A percentile compares a stretch with the other conserved stretches of the same genome.
phyloP scores from a whole-genome alignment of 2,329 filamentous ascomycete species.

The Emmonsiellopsis sp. region DNA sequence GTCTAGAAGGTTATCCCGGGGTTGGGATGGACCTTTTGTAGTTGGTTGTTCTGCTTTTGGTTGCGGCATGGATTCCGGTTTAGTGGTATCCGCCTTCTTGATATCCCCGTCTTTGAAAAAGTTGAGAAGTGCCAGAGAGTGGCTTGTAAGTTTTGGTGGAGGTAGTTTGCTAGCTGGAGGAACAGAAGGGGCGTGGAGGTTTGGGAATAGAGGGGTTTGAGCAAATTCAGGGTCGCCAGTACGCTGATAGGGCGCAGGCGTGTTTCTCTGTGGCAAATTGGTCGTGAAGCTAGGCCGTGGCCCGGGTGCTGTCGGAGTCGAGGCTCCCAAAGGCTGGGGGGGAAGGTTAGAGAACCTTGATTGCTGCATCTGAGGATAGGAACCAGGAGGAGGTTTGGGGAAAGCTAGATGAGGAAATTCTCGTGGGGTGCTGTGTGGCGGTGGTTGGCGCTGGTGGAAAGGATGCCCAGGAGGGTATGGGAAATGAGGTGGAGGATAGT shows the following conservation, averaged over 20 bases:
- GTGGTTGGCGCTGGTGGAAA: neutral
- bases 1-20: slow-evolving; percentile 28
- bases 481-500: neutral
- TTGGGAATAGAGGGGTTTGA: slow-evolving; percentile 23
- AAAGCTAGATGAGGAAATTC: neutral
- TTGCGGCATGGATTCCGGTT: slow-evolving; percentile 13
- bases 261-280: neutral
- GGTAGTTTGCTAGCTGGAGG: slow-evolving; percentile 51
- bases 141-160: slow-evolving; percentile 47
- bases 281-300: neutral
- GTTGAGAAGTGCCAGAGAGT: slow-evolving; percentile 49
- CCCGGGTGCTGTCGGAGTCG: neutral
- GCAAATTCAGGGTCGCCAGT: slow-evolving; percentile 38
- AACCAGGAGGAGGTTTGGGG: neutral
- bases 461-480: neutral
- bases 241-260: slow-evolving; percentile 35
- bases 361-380: neutral
- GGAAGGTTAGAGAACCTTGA: neutral
- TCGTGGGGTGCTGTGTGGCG: neutral
- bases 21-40: slow-evolving; percentile 21
- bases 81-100: slow-evolving; percentile 17
- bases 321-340: neutral
- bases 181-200: slow-evolving; percentile 34
- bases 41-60: slow-evolving; percentile 10
- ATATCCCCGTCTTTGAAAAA: slow-evolving; percentile 41